Conservation (phyloP, 768 basidiomycete species). For the Harrya chromipes region DNA sequence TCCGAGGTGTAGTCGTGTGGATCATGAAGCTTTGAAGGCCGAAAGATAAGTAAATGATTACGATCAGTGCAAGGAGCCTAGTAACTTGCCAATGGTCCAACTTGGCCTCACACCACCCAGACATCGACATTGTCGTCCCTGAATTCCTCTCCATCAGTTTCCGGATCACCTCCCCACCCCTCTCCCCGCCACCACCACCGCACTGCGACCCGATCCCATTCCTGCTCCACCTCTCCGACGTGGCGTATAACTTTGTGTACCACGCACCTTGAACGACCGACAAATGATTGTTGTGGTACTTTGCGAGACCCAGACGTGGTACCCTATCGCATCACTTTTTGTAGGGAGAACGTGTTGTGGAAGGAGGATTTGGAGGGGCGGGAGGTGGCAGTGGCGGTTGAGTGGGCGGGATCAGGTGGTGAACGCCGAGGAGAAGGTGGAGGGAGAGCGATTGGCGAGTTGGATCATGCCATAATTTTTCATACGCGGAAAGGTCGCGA, state of each 20-base stretch:
- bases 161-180: conserved; percentile 55
- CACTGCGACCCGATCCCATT: conserved; percentile 64
- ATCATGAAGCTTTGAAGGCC: no score
- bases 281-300: conserved; percentile 70
- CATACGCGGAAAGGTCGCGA: conserved; percentile 25
- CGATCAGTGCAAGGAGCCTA: no score
- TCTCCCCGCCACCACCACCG: conserved; percentile 39
- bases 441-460: conserved; percentile 26
- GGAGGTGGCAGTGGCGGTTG: conserved; percentile 35
- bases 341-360: conserved; percentile 64
- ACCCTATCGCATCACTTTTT: conserved; percentile 61
- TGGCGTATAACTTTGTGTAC: conserved; percentile 67
- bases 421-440: conserved; percentile 28
- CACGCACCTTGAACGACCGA: conserved; percentile 46
- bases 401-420: conserved; percentile 44
- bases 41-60: no score
- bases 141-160: conserved; percentile 60
- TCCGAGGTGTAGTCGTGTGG: no score
- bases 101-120: conserved; percentile 40
- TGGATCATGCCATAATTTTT: conserved; percentile 45
- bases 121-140: conserved; percentile 55
- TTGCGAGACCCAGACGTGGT: conserved; percentile 65
- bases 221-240: conserved; percentile 57
- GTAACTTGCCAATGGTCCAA: no score
- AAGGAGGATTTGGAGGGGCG: conserved; percentile 46